Conservation (phyloP, 768 basidiomycete genomes). For the Jaapia argillacea region DNA sequence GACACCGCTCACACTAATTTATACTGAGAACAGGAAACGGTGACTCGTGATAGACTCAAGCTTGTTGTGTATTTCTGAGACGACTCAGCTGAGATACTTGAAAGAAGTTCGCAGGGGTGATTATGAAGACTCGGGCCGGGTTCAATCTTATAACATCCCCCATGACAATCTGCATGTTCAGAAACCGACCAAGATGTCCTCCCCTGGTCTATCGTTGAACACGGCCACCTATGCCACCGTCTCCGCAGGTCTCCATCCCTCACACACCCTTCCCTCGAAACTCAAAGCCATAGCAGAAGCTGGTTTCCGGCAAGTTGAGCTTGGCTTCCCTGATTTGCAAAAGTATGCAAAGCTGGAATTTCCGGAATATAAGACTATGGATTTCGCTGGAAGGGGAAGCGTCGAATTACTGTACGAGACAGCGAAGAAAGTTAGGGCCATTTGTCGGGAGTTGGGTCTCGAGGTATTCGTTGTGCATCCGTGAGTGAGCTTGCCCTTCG, state of each 20-base stretch:
- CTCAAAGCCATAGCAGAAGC: slow-evolving; percentile 19
- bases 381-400: slow-evolving; percentile 14
- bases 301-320: slow-evolving; percentile 15
- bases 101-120: too few relatives aligned
- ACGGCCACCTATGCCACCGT: slow-evolving; percentile 17
- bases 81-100: too few relatives aligned
- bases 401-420: slow-evolving; percentile 12
- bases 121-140: too few relatives aligned
- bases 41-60: too few relatives aligned
- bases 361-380: slow-evolving; percentile 13
- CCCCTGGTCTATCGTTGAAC: neutral
- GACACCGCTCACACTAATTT: too few relatives aligned
- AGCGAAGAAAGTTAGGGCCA: slow-evolving; percentile 8
- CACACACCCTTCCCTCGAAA: slow-evolving; percentile 18
- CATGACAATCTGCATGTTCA: too few relatives aligned
- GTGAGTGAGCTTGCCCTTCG: slow-evolving; percentile 15
- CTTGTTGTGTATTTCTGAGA: too few relatives aligned
- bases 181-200: neutral
- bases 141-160: too few relatives aligned
- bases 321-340: slow-evolving; percentile 20
- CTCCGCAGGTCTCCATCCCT: slow-evolving; percentile 22
- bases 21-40: too few relatives aligned
- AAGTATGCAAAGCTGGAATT: slow-evolving; percentile 11
- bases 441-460: slow-evolving; percentile 15
- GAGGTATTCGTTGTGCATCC: slow-evolving; percentile 17